Evolutionary conservation across 805 yeast species (phyloP).

Genomic region (Yarrowia keelungensis): DNA sequence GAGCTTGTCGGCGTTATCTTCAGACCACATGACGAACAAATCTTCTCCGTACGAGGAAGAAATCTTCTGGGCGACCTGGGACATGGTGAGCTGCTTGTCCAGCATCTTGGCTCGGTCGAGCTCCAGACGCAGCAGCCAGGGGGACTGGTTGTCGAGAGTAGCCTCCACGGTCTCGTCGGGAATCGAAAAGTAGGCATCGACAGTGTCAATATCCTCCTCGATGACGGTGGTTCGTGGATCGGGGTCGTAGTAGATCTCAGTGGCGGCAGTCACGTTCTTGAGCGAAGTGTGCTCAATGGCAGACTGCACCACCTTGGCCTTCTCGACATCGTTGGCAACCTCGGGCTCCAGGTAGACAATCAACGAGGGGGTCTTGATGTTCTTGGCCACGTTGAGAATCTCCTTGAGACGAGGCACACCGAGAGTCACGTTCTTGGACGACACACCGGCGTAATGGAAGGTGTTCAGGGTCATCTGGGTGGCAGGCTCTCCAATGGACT

Average conservation of each 20-base stretch:
- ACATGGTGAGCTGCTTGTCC: constrained; percentile 96
- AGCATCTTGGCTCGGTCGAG: constrained; percentile 98
- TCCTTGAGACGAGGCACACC: constrained; percentile 99
- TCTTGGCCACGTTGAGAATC: constrained; percentile 97
- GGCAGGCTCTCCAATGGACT: constrained; percentile 99
- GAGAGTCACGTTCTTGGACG: constrained; percentile 96
- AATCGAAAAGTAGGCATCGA: constrained; percentile 94
- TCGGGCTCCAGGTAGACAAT: constrained; percentile 89
- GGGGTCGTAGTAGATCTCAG: constrained; percentile 97
- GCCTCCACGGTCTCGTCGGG: constrained; percentile 98
- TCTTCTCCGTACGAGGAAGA: constrained; percentile 93
- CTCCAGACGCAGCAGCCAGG: constrained; percentile 96
- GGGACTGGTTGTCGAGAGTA: constrained; percentile 91
- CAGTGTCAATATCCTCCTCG: constrained; percentile 96
- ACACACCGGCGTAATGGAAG: constrained; percentile 99
- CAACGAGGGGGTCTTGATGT: constrained; percentile 98
- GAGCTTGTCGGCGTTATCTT: constrained; percentile 96
- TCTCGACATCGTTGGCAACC: constrained; percentile 85
- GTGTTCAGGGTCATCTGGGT: constrained; percentile 97
- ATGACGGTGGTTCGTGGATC: constrained; percentile 97
- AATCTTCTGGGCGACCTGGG: constrained; percentile 96
- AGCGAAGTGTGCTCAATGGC: constrained; percentile 96
- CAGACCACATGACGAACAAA: constrained; percentile 97
- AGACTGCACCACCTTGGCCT: constrained; percentile 93
- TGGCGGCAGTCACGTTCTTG: constrained; percentile 93